A percentile compares a stretch with the other conserved stretches of the same genome.
Conservation (phyloP, 257 asterid species). For the Solanum sparsipilum region DNA sequence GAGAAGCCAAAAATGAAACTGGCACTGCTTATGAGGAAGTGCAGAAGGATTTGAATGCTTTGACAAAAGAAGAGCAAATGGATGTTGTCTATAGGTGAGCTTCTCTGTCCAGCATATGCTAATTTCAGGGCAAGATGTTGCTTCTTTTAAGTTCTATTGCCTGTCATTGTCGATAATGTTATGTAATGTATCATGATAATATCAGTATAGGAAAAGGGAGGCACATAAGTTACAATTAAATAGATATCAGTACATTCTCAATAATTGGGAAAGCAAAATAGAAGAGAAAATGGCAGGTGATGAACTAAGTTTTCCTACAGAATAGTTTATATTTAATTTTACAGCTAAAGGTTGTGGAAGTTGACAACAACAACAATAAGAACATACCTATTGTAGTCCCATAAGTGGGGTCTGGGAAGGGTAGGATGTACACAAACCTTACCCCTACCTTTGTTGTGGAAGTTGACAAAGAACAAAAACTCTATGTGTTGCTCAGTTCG, state of each 20-base stretch:
- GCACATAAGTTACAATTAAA: neutral
- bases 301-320: neutral
- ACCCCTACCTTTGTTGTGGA: neutral
- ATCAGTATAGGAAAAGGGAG: neutral
- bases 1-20: constrained; percentile 33
- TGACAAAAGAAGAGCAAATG: constrained; percentile 88
- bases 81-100: constrained; percentile 71
- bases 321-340: neutral
- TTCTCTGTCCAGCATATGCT: neutral
- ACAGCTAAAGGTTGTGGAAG: neutral
- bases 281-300: neutral
- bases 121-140: neutral
- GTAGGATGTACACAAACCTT: neutral
- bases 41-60: constrained; percentile 60
- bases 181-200: neutral
- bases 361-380: neutral
- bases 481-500: neutral
- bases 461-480: neutral
- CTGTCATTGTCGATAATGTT: neutral
- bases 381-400: neutral
- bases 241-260: neutral
- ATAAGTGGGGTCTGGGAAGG: neutral
- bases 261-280: neutral
- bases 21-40: constrained; percentile 46
- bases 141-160: neutral